Base-by-base conservation (phyloP, 306 rosid species). In the Gynostemma pentaphyllum region DNA sequence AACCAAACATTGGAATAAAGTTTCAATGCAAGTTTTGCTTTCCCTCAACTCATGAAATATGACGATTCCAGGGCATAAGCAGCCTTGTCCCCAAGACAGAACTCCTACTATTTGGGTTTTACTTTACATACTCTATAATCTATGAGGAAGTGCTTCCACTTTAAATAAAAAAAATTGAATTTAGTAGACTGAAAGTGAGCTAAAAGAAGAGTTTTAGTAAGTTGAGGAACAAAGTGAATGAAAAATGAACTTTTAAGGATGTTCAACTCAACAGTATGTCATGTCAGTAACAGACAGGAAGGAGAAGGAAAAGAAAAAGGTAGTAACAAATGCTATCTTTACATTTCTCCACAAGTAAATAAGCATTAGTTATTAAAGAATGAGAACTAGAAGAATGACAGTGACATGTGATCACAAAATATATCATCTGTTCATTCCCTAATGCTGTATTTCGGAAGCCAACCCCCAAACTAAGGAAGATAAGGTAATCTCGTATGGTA, bases 341-440 rank as follows among this genome's bases (percentile, higher is more conserved):
- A 60, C 65, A 60, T 9, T 44, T 22, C 65, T 60, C 32, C 65
- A 22, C 32, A 39, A 60, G 65, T 37, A 60, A 60, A 60, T 23
- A 24, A 24, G 66, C 49, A 22, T 61, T 61, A 23, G 49, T 22
- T 24, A 24, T 11, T 34, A 61, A 61, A 15, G 50, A 61, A 61
- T 61, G 50, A 61, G 30, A 57, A 57, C 19, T 18, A 19, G 18
- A 15, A 16, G 46, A 57, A 21, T 11, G 44, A 36, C 29, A 34
- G 15, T 36, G 32, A 18, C 7, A 37, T 59, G 5, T 59, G 65
- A 36, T 18, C 24, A 37, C 34, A 37, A 5, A 59, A 41, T 22
- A 11, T 3, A 36, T 12, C 14, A 3, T 8, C 48, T 60, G 65
- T 60, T 60, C 30, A 4, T 40, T 23, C 40, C 22, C 66, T 61